Base-by-base conservation (phyloP, 306 rosid species). In the Quercus rubra region DNA sequence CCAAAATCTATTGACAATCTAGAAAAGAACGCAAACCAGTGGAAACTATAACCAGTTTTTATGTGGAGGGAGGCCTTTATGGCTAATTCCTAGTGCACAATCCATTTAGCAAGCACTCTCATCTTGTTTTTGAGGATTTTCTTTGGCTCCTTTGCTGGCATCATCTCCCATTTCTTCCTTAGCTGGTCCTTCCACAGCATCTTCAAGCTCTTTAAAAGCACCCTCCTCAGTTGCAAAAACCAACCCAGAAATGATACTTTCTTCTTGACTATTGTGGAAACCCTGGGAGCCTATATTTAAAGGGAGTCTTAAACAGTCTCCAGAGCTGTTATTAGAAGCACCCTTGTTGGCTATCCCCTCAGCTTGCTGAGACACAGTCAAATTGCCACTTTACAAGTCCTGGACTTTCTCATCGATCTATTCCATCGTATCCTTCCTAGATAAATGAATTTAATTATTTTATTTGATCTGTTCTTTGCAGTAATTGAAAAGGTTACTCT, bases 81-180 rank as follows among this genome's bases (percentile, higher is more conserved):
- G 81, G 77, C 64, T 77, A 55, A 73, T 54, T 70, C 82, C 63
- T 38, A 54, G 63, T 62, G 70, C 33, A 62, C 41, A 43, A 59
- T 71, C 70, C 54, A 68, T 52, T 73, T 81, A 21, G 73, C 62
- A 55, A 71, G 62, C 70, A 73, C 55, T 80, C 15, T 70, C 52
- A 35, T 70, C 62, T 51, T 75, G 80, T 69, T 70, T 55, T 55
- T 5, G 35, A 52, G 23, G 71, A 85, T 73, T 43, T n/a, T 84
- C 89, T 75, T 83, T 84, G 5, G 41, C 82, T 62, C 35, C 82
- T 33, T 33, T 33, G 85, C 80, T 84, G 70, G 74, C 35, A 62
- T 84, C 76, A 56, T 81, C 86, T 73, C 35, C 83, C 84, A 72
- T 79, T 35, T 71, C 89, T 20, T 79, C 88, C 74, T 83, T 85